Evolutionary conservation across 2,329 filamentous ascomycete genomes (phyloP), one percentile per base, ranked within the genome.

Genomic region (Pestalotiopsis sp.): DNA sequence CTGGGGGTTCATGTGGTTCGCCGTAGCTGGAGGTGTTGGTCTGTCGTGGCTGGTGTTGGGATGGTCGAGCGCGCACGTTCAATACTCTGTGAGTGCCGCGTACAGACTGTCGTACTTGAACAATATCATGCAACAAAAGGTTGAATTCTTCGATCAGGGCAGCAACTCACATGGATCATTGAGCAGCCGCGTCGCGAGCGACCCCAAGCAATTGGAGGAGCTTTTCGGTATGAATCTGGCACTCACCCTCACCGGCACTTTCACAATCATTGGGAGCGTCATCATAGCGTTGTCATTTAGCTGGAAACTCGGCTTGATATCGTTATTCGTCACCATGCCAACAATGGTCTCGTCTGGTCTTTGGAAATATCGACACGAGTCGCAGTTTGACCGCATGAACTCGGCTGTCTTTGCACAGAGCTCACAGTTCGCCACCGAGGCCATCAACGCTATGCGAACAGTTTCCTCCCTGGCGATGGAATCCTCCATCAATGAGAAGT

Each of bases 241-340:
- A 3, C 45, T 52, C 65, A 89, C 90, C 75, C 85, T 90, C 82
- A 84, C 88, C 1, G 83, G 92, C 70, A 83, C 87, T 2, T 82
- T 83, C 65, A 86, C 90, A n/a, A 78, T 93, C 3, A 71, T 87
- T 2, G 91, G 90, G 0, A 89, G 87, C 11, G 79, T 92, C 9
- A 81, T 85, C 61, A 90, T 94, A 62, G 84, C 90, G 0, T 92
- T 93, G 71, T 81, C 84, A 1, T 93, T 91, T 75, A 90, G 90
- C 1, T 94, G 92, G 92, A 93, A 93, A 76, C 82, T 94, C 4
- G 87, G 89, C 0, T 79, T 93, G 0, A 88, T 94, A 80, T 89
- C 9, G 90, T 88, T 52, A n/a, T 52, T 52, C 72, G 87, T 90
- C 3, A 83, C 85, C 5, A 76, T 87, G 67, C 86, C 86, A 1